phyloP scores from a whole-genome alignment of 2,329 filamentous ascomycete genomes.

The Domatiomyces catenatus region DNA sequence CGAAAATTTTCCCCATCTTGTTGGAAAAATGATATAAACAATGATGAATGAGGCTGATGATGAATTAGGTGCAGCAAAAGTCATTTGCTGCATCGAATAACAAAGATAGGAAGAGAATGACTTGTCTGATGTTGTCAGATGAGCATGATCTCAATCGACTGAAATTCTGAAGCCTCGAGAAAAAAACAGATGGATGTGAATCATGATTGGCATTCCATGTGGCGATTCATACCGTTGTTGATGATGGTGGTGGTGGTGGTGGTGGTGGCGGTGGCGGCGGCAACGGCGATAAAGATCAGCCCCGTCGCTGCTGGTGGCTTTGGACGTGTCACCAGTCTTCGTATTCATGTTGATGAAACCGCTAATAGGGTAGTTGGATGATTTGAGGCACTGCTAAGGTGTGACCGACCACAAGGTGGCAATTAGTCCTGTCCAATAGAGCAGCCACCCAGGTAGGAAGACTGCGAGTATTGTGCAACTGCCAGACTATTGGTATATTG shows the following conservation, averaged over 20 bases:
- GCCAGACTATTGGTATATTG: neutral
- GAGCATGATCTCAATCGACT: neutral
- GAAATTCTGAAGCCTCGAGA: slow-evolving; percentile 19
- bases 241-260: neutral
- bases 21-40: neutral
- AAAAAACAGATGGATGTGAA: slow-evolving; percentile 5
- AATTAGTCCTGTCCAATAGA: neutral
- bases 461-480: neutral
- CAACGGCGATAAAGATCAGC: neutral
- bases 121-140: slow-evolving; percentile 14
- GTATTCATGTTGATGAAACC: neutral
- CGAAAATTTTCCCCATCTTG: neutral
- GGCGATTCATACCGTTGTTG: too few species aligned
- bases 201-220: neutral
- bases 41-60: slow-evolving; percentile 24
- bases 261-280: neutral
- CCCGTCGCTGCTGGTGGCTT: neutral
- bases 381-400: neutral
- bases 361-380: neutral
- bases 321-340: neutral
- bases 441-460: neutral
- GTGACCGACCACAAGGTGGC: neutral
- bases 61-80: slow-evolving; percentile 25
- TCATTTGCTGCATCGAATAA: slow-evolving; percentile 5
- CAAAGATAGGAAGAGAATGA: slow-evolving; percentile 36